phyloP scores from a whole-genome alignment of 2,329 filamentous ascomycete genomes.

The Grosmannia huntii region DNA sequence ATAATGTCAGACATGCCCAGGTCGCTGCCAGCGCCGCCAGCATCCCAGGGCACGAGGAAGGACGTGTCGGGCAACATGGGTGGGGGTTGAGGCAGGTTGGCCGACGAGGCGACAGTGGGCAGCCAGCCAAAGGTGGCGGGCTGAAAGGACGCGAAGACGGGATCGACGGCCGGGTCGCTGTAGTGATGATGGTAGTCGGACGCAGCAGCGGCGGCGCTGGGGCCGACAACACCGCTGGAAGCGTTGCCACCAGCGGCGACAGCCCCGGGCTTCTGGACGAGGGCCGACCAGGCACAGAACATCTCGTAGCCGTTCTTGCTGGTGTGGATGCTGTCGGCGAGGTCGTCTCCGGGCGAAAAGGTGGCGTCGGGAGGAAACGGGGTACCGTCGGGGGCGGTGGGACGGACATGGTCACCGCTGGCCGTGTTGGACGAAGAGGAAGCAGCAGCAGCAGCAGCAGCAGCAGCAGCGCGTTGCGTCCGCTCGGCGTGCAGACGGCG shows the following conservation, averaged over 20 bases:
- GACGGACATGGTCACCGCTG: not conserved
- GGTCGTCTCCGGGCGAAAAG: not conserved
- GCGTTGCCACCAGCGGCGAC: not conserved
- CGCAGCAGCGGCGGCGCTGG: not conserved
- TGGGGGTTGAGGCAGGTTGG: not conserved
- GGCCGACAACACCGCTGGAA: not conserved
- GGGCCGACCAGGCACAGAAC: slow-evolving; percentile 1
- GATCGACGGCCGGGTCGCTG: not conserved
- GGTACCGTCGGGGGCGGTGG: not conserved
- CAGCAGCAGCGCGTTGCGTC: not conserved
- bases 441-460: not conserved
- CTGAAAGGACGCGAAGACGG: slow-evolving; percentile 1
- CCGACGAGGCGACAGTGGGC: not conserved
- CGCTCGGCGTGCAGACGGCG: slow-evolving; percentile 2
- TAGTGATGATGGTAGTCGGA: not conserved
- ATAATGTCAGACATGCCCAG: slow-evolving; percentile 1
- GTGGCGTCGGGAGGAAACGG: not conserved
- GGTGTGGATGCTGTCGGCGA: not conserved
- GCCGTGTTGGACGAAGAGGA: not conserved
- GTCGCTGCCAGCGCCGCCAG: not conserved
- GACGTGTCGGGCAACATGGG: not conserved
- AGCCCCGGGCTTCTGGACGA: not conserved
- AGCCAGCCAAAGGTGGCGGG: slow-evolving; percentile 1
- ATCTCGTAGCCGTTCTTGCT: slow-evolving; percentile 1
- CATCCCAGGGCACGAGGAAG: not conserved